phyloP scores from a whole-genome alignment of 768 basidiomycete species.

The Trametes sanguinea region DNA sequence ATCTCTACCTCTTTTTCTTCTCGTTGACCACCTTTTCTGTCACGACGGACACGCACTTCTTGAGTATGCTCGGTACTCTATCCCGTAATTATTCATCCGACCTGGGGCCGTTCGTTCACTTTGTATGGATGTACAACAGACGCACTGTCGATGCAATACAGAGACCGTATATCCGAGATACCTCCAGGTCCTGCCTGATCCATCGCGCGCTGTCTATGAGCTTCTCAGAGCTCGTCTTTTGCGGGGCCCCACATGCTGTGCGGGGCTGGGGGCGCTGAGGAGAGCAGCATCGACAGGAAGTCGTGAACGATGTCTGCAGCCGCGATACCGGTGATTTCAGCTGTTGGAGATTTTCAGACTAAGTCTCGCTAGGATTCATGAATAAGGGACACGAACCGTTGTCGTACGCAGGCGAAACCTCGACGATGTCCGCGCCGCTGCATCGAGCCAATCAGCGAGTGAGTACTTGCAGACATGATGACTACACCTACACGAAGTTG shows the following conservation, averaged over 20 bases:
- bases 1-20: neutral
- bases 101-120: constrained; percentile 18
- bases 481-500: constrained; percentile 66
- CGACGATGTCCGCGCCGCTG: constrained; percentile 73
- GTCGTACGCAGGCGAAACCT: constrained; percentile 76
- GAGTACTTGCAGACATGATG: neutral
- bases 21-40: neutral
- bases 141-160: neutral
- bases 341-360: constrained; percentile 30
- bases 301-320: constrained; percentile 72
- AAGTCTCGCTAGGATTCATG: no score
- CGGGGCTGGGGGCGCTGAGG: constrained; percentile 41
- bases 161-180: neutral
- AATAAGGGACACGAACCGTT: constrained; percentile 45
- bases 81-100: constrained; percentile 35
- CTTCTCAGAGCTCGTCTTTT: constrained; percentile 27
- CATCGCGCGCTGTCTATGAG: neutral
- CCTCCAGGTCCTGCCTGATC: neutral
- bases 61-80: neutral
- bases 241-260: constrained; percentile 16
- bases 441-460: neutral
- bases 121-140: constrained; percentile 17
- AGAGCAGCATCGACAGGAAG: constrained; percentile 62
- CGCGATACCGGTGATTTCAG: constrained; percentile 68
- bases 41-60: constrained; percentile 1